phyloP scores from a whole-genome alignment of 495 filamentous ascomycete genomes.

The Podospora fimiseda region DNA sequence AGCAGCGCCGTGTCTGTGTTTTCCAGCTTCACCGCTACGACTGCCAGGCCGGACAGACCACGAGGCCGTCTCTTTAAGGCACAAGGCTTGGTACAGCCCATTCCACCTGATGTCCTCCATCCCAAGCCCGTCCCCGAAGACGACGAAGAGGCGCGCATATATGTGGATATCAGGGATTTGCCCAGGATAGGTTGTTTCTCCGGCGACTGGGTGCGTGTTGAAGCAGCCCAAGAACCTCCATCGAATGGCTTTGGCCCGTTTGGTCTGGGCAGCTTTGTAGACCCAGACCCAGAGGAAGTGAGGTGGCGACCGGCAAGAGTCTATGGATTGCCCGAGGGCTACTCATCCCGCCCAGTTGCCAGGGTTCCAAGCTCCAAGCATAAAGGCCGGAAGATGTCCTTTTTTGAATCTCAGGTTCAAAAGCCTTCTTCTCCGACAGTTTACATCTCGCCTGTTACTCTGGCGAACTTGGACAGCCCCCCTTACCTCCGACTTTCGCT shows the following conservation, averaged over 20 bases:
- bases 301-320: constrained; percentile 72
- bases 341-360: constrained; percentile 46
- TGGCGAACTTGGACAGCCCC: constrained; percentile 73
- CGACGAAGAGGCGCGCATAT: constrained; percentile 82
- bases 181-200: constrained; percentile 92
- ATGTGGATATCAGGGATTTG: constrained; percentile 77
- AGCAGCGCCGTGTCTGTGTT: constrained; percentile 78
- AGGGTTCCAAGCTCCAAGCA: constrained; percentile 46
- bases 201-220: constrained; percentile 92
- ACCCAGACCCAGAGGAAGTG: constrained; percentile 41
- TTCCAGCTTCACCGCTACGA: constrained; percentile 74
- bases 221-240: constrained; percentile 61
- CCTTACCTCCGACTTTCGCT: constrained; percentile 68
- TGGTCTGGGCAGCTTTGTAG: constrained; percentile 46
- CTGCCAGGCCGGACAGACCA: constrained; percentile 58
- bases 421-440: constrained; percentile 51
- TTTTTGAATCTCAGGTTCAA: constrained; percentile 49
- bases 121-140: constrained; percentile 70
- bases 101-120: constrained; percentile 74
- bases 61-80: constrained; percentile 63
- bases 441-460: constrained; percentile 77
- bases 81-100: constrained; percentile 62
- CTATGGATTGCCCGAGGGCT: constrained; percentile 75
- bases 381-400: constrained; percentile 45
- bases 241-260: constrained; percentile 51